phyloP scores from a whole-genome alignment of 768 basidiomycete genomes.

The Tylopilus subfusipes region DNA sequence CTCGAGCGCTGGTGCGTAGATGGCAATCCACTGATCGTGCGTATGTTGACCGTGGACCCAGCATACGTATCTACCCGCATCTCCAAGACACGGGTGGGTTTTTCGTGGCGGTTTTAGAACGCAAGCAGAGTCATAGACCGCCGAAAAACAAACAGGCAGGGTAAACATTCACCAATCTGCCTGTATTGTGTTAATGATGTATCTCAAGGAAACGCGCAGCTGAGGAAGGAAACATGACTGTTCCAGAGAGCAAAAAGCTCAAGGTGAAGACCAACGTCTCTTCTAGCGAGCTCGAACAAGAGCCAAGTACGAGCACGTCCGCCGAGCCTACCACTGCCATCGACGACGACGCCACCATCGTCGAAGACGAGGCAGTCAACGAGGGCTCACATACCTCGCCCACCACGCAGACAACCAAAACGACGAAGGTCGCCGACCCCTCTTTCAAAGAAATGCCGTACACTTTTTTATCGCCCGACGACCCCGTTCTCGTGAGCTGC shows the following conservation, averaged over 20 bases:
- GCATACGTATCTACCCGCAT: conserved; percentile 90
- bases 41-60: conserved; percentile 28
- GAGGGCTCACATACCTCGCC: background rate
- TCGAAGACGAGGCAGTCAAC: conserved; percentile 1
- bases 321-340: background rate
- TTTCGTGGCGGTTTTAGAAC: conserved; percentile 88
- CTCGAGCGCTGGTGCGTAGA: conserved; percentile 68
- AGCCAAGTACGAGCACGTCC: conserved; percentile 5
- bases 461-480: conserved; percentile 68
- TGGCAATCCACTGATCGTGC: background rate
- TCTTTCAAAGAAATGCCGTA: conserved; percentile 90
- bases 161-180: conserved; percentile 5
- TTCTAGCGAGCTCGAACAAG: conserved; percentile 1
- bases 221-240: conserved; percentile 38
- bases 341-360: background rate
- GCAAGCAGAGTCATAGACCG: conserved; percentile 28
- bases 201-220: conserved; percentile 43
- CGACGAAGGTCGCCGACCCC: conserved; percentile 25
- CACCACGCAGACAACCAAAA: background rate
- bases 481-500: conserved; percentile 68
- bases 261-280: conserved; percentile 34
- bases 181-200: background rate
- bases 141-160: conserved; percentile 6
- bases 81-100: conserved; percentile 97
- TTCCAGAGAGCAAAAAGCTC: conserved; percentile 50